Percentiles rank a stretch among this genome's conserved stretches.
phyloP scores from a whole-genome alignment of 2,329 filamentous ascomycete species.

The Coniochaeta sp. region DNA sequence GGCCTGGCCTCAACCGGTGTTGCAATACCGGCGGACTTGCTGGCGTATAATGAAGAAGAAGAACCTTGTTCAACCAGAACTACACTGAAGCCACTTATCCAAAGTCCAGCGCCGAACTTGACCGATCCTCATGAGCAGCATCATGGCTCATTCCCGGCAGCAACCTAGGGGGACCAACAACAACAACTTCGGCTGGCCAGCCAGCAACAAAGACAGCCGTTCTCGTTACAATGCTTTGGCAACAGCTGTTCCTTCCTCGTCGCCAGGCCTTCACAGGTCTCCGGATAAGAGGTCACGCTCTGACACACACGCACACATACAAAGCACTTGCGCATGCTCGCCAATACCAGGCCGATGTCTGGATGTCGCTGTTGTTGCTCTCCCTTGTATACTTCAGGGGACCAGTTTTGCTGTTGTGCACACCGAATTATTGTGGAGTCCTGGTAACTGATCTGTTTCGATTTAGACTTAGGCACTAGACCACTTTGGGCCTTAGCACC shows the following conservation, averaged over 20 bases:
- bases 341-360: neutral
- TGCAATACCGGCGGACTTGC: neutral
- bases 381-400: neutral
- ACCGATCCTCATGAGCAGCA: neutral
- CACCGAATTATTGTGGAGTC: conserved; percentile 1
- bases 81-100: neutral
- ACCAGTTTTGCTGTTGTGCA: neutral
- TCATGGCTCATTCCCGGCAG: neutral
- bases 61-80: neutral
- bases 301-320: neutral
- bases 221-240: neutral
- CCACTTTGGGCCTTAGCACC: conserved; percentile 1
- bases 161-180: neutral
- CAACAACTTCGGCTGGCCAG: neutral
- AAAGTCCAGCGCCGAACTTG: neutral
- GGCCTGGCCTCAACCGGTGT: neutral
- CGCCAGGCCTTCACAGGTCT: neutral
- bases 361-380: neutral
- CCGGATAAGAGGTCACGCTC: neutral
- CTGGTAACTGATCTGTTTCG: conserved; percentile 9
- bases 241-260: neutral
- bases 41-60: neutral
- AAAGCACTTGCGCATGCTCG: neutral
- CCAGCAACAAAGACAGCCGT: neutral
- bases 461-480: conserved; percentile 7